Conservation (phyloP, 225 moss, liverwort and hornwort genomes). For the Anthoceros angustus region DNA sequence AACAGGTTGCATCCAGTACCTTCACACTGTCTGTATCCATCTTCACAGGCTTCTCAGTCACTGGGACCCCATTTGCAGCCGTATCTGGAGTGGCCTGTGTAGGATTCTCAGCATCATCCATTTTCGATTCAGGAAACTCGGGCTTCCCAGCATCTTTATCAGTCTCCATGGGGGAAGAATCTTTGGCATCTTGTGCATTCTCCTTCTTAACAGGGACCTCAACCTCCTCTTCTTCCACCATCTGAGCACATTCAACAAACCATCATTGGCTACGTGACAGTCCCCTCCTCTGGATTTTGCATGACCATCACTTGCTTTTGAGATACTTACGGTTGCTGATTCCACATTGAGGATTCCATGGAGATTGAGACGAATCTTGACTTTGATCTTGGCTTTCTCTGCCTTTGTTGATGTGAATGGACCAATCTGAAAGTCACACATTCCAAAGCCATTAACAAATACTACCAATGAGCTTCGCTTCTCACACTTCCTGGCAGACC, state of each 20-base stretch:
- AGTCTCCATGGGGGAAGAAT: constrained; percentile 22
- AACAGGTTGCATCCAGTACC: background rate
- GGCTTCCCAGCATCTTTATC: constrained; percentile 20
- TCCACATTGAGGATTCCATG: constrained; percentile 84
- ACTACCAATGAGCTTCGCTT: too few species aligned
- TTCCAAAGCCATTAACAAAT: background rate
- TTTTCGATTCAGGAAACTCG: constrained; percentile 17
- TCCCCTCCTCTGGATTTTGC: background rate
- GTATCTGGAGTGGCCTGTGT: constrained; percentile 10
- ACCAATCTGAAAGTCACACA: constrained; percentile 37
- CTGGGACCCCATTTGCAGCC: constrained; percentile 39
- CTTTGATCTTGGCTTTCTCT: constrained; percentile 92
- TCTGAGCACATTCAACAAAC: constrained; percentile 13
- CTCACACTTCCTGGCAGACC: too few species aligned
- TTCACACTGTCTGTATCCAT: constrained; percentile 57
- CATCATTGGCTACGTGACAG: background rate
- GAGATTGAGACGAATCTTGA: constrained; percentile 90
- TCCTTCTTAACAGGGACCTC: constrained; percentile 70
- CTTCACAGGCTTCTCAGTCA: constrained; percentile 32
- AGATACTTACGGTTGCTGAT: constrained; percentile 49
- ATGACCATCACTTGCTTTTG: too few species aligned
- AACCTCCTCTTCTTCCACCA: constrained; percentile 94
- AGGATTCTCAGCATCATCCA: constrained; percentile 29
- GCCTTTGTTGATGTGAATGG: constrained; percentile 68
- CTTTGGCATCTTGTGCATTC: constrained; percentile 18